Percentiles rank a stretch among this genome's conserved stretches.
Evolutionary conservation across 2,329 filamentous ascomycete species (phyloP).

Genomic region (Diplodia mutila): DNA sequence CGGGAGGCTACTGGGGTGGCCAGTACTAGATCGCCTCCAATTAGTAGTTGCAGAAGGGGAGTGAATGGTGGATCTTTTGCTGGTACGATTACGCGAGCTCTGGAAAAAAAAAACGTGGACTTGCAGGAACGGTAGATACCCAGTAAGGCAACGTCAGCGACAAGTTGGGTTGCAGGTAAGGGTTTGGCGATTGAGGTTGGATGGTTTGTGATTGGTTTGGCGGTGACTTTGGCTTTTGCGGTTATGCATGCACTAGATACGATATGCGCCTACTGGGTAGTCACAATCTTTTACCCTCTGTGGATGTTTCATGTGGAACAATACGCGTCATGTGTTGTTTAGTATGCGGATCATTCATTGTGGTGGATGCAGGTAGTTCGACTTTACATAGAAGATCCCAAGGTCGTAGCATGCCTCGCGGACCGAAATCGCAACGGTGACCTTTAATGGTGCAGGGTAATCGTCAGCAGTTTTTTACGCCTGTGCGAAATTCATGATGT

Average conservation of each 20-base stretch:
- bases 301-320: not conserved
- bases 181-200: not conserved
- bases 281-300: not conserved
- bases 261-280: not conserved
- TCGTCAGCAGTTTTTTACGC: not conserved
- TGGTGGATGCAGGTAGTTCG: no score
- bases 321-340: not conserved
- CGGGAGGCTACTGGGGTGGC: conserved; percentile 24
- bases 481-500: not conserved
- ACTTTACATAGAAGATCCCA: not conserved
- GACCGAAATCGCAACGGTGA: not conserved
- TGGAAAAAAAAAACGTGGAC: not conserved
- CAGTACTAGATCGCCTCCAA: conserved; percentile 13
- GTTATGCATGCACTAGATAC: not conserved
- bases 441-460: not conserved
- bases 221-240: not conserved
- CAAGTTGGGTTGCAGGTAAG: not conserved
- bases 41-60: not conserved
- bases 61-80: not conserved
- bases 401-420: not conserved
- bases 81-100: not conserved
- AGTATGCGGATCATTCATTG: no score
- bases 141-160: not conserved
- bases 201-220: not conserved
- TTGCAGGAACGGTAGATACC: conserved; percentile 1